A percentile compares a stretch with the other conserved stretches of the same genome.
Conservation (phyloP, 352 stramenopile species). For the Phytophthora pini region DNA sequence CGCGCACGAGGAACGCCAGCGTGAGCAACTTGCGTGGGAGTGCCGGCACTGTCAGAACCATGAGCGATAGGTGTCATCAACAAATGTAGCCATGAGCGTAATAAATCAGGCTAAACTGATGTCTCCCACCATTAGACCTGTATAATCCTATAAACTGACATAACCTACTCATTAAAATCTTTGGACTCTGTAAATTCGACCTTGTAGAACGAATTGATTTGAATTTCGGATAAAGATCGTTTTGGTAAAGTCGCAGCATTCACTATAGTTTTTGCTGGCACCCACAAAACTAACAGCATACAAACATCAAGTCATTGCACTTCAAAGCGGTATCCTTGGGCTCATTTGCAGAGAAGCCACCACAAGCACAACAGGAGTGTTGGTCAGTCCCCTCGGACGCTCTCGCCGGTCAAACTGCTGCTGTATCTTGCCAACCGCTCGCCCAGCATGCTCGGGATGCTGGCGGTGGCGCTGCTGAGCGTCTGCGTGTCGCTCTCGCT, state of each 20-base stretch:
- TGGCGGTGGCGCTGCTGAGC: slow-evolving; percentile 55
- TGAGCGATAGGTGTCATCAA: neutral
- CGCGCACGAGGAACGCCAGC: slow-evolving; percentile 56
- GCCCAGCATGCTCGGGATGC: slow-evolving; percentile 49
- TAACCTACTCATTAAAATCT: too few species aligned
- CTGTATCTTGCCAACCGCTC: slow-evolving; percentile 39
- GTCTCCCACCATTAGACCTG: too few species aligned
- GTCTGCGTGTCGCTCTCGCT: slow-evolving; percentile 69
- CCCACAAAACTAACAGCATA: slow-evolving; percentile 1
- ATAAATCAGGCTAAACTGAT: slow-evolving; percentile 17
- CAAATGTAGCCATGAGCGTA: slow-evolving; percentile 12
- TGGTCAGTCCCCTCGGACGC: slow-evolving; percentile 11
- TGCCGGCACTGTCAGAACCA: slow-evolving; percentile 25
- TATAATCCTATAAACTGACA: too few species aligned
- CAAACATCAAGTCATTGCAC: slow-evolving; percentile 2
- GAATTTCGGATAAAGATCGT: too few species aligned
- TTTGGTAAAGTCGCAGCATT: too few species aligned
- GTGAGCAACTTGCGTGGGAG: slow-evolving; percentile 63
- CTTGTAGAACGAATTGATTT: too few species aligned
- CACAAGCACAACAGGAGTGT: slow-evolving; percentile 23
- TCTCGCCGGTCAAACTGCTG: slow-evolving; percentile 33
- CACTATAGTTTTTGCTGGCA: too few species aligned
- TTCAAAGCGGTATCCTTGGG: slow-evolving; percentile 11
- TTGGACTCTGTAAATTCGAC: too few species aligned
- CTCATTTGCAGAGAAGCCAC: slow-evolving; percentile 25